These are phyloP conservation scores for Trichoderma gamsii DNA, from an alignment of 495 filamentous ascomycete species.

Conservation along the genomic window DNA sequence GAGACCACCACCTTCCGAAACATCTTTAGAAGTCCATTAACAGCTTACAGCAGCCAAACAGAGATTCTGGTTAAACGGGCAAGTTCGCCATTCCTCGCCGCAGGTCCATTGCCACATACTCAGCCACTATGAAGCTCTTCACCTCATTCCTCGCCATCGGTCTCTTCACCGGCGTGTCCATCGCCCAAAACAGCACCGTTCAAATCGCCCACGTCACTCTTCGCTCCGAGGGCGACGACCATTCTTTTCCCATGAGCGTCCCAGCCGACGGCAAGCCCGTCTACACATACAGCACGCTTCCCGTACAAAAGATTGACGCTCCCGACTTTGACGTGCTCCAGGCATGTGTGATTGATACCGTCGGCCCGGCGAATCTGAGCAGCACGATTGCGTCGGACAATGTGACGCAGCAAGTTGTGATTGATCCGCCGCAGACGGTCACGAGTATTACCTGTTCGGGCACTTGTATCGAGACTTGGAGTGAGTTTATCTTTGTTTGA, in stretches of 20 bases:
- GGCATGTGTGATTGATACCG: slow-evolving; percentile 1
- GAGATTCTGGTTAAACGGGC: neutral
- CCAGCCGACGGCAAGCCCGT: neutral
- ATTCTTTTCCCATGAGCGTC: neutral
- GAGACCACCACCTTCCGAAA: neutral
- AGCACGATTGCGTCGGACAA: slow-evolving; percentile 6
- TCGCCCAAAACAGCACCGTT: neutral
- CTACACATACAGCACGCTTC: neutral
- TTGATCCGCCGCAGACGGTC: slow-evolving; percentile 3
- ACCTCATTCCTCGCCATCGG: neutral
- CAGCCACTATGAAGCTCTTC: slow-evolving; percentile 5
- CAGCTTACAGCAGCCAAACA: neutral
- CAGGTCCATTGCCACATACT: neutral
- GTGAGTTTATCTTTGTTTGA: neutral
- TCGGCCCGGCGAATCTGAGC: neutral
- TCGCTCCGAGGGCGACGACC: slow-evolving; percentile 1
- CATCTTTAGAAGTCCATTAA: neutral
- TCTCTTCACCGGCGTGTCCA: neutral
- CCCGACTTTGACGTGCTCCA: slow-evolving; percentile 10
- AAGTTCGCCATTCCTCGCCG: neutral
- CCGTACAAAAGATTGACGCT: neutral
- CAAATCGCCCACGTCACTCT: slow-evolving; percentile 10
- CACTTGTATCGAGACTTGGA: slow-evolving; percentile 5
- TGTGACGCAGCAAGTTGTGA: slow-evolving; percentile 9
- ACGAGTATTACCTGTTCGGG: slow-evolving; percentile 13